A percentile compares a stretch with the other conserved stretches of the same genome.
Conservation (phyloP, 176 grass and related monocot genomes). For the Carex littledalei region DNA sequence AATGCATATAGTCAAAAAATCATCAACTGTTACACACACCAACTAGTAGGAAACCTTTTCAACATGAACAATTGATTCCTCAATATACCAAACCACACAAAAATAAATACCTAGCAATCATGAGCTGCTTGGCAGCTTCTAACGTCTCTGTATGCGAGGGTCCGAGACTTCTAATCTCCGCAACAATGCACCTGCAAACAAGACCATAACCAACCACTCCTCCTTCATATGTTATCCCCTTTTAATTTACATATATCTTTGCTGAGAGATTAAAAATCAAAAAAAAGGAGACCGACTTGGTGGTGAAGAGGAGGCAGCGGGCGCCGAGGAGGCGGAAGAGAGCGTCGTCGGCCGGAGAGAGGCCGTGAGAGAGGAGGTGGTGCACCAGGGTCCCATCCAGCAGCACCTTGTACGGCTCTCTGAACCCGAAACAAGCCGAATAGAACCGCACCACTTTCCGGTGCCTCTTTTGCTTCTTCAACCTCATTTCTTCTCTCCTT, state of each 20-base stretch:
- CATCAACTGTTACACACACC: not conserved
- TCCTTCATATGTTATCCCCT: not conserved
- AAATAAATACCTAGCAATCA: slow-evolving; percentile 37
- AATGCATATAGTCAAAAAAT: not conserved
- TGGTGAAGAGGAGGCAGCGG: slow-evolving; percentile 59
- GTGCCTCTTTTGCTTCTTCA: slow-evolving; percentile 79
- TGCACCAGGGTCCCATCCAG: slow-evolving; percentile 69
- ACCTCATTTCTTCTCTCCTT: slow-evolving; percentile 40
- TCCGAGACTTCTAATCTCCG: slow-evolving; percentile 55
- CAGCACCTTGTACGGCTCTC: slow-evolving; percentile 73
- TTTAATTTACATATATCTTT: not conserved
- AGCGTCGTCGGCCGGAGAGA: slow-evolving; percentile 46
- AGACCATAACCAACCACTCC: not conserved
- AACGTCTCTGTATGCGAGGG: slow-evolving; percentile 39
- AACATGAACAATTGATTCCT: not conserved
- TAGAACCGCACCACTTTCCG: slow-evolving; percentile 83
- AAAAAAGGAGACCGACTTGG: slow-evolving; percentile 29
- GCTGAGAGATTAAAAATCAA: not conserved
- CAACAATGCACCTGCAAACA: slow-evolving; percentile 42
- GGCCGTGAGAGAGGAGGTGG: slow-evolving; percentile 53
- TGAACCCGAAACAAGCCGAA: slow-evolving; percentile 78
- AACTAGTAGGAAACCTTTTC: not conserved
- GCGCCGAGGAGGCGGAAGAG: slow-evolving; percentile 53
- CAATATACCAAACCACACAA: not conserved
- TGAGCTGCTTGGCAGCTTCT: slow-evolving; percentile 46